Base-by-base conservation (phyloP, 1,284 basidiomycete genomes). In the Meripilus lineatus region DNA sequence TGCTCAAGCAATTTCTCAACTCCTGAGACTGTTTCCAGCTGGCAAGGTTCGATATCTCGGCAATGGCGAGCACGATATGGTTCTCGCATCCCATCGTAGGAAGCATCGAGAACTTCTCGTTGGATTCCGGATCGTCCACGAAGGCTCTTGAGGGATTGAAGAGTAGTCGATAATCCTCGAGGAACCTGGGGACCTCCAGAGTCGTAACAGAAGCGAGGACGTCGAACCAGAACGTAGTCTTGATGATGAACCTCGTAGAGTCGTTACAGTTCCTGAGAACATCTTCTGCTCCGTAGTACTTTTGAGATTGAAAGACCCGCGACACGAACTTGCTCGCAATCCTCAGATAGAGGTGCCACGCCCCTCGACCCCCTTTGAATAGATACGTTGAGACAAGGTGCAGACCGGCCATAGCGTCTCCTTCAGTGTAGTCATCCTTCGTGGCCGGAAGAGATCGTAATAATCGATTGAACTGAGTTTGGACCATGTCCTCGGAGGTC, bases 11-110 rank as follows among this genome's bases (percentile, higher is more conserved):
- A 36, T 73, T 78, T 15, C 47, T 51, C 1, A 34, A 49, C 47
- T 52, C 51, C 48, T 71, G 64, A 3, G 44, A 44, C 28, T 70
- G 68, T 65, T 87, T 87, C 85, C 84, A 89, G 47, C 58, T 60
- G 25, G 80, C 72, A 10, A 91, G 72, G n/a, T 66, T 67, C 6
- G 80, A 77, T 14, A 79, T 82, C 65, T 89, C 79, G 4, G 87
- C 83, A 34, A 90, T 70, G 10, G 84, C 87, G 67, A 85, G 84
- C 35, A 89, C 78, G 52, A 87, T 77, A 48, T 68, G 65, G 64
- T 86, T 86, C 55, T 87, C 84, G 68, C 86, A 89, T n/a, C 89
- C 88, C 87, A 90, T 90, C 7, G 86, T 75, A 32, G 74, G 70
- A 62, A 88, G 71, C 86, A 89, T 89, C 21, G 78, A 71, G 40